Evolutionary conservation across 768 basidiomycete species (phyloP), one percentile per base, ranked within the genome.

Genomic region (Pilatotrama ljubarskyi): DNA sequence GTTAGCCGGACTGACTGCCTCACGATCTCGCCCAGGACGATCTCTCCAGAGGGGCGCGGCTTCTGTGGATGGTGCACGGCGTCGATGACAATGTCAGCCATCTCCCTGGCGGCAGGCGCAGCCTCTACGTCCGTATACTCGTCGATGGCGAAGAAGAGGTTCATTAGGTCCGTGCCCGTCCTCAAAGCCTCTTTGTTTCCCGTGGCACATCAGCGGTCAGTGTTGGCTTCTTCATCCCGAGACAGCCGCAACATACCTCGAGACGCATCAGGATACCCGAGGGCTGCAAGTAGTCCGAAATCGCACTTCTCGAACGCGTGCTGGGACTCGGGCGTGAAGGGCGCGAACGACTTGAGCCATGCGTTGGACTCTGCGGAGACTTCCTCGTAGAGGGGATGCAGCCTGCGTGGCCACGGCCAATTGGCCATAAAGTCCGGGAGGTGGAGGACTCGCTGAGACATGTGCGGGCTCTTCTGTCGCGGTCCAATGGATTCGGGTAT

Each of bases 241-340:
- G n/a, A n/a, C n/a, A n/a, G n/a, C n/a, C 4, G 7, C 5, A 32
- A 32, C 29, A 14, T 8, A 48, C 47, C 47, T 29, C 22, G 8
- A 29, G 26, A 13, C 3, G 22, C 43, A 11, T 44, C 43, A 4
- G 59, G 53, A 29, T 50, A 61, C 1, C 20, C 37, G 2, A 61
- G 48, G 13, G 59, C 24, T 3, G 47, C 46, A 8, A 53, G 25
- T 10, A 40, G 59, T 51, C 57, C 44, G 41, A 65, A 58, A 47
- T 70, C 53, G 52, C 66, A 66, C 15, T 15, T 55, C 22, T 72
- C 66, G 49, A 71, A 74, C 3, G 65, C 68, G 8, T 53, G 44
- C 47, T 70, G 68, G 0, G 68, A 47, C 47, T 68, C 55, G 5
- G 66, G 61, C 11, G 46, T 49, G 57, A 74, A 73, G 0, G 68